These are phyloP conservation scores for Mycena vulgaris DNA, from an alignment of 768 basidiomycete species.

Conservation along the genomic window DNA sequence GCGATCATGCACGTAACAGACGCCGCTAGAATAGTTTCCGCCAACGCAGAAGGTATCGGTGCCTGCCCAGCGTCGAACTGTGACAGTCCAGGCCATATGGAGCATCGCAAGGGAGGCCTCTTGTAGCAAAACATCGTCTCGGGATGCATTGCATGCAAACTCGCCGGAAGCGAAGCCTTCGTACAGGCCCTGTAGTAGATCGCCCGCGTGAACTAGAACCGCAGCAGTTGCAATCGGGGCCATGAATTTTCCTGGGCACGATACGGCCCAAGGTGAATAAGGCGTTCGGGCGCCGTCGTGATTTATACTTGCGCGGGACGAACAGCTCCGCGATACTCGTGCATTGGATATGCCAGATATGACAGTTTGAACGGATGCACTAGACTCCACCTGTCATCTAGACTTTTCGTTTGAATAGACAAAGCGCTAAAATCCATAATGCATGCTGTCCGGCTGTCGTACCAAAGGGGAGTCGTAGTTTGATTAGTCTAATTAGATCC, in stretches of 20 bases:
- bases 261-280: too few relatives aligned
- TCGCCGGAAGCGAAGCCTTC: conserved; percentile 8
- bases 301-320: too few relatives aligned
- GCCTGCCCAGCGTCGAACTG: conserved; percentile 15
- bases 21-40: conserved; percentile 4
- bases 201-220: conserved; percentile 8
- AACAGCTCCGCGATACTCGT: too few relatives aligned
- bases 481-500: too few relatives aligned
- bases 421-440: too few relatives aligned
- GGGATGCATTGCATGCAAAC: not conserved
- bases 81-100: conserved; percentile 13
- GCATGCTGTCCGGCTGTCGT: too few relatives aligned
- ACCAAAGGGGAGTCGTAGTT: too few relatives aligned
- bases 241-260: conserved; percentile 11
- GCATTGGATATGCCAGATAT: too few relatives aligned
- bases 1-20: conserved; percentile 12
- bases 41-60: conserved; percentile 8
- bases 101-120: conserved; percentile 8
- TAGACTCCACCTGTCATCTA: too few relatives aligned
- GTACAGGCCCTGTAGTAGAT: not conserved
- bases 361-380: too few relatives aligned
- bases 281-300: too few relatives aligned
- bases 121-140: conserved; percentile 3
- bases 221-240: conserved; percentile 12
- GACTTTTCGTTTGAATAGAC: too few relatives aligned